phyloP scores from a whole-genome alignment of 441 rosid genomes.

The Brassica balearica region DNA sequence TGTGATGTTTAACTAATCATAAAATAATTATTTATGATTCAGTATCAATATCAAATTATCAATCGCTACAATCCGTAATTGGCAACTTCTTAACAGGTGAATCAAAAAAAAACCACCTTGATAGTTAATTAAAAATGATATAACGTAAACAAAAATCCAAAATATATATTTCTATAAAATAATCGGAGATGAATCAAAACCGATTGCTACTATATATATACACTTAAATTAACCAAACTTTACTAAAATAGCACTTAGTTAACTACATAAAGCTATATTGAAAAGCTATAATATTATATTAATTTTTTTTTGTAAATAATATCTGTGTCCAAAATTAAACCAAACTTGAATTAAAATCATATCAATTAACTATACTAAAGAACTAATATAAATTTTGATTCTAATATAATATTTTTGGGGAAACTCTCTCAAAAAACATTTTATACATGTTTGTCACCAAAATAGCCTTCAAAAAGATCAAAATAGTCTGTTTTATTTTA shows the following conservation, averaged over 20 bases:
- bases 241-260: background rate
- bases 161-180: too few species aligned
- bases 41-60: background rate
- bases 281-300: background rate
- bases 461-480: too few species aligned
- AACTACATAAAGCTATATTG: background rate
- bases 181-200: too few species aligned
- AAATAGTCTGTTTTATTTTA: too few species aligned
- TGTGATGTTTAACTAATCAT: slow-evolving; percentile 8
- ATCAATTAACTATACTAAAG: background rate
- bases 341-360: background rate
- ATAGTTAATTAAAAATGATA: too few species aligned
- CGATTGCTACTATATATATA: too few species aligned
- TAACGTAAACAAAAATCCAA: background rate
- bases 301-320: background rate
- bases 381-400: too few species aligned
- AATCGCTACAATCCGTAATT: background rate
- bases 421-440: too few species aligned
- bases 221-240: too few species aligned
- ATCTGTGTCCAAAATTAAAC: background rate
- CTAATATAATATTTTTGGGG: too few species aligned
- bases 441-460: too few species aligned
- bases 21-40: background rate
- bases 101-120: background rate
- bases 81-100: background rate